Percentiles rank a stretch among this genome's conserved stretches.
These are phyloP conservation scores for Fusarium sp. DNA, from an alignment of 2,329 filamentous ascomycete species.

Conservation along the genomic window DNA sequence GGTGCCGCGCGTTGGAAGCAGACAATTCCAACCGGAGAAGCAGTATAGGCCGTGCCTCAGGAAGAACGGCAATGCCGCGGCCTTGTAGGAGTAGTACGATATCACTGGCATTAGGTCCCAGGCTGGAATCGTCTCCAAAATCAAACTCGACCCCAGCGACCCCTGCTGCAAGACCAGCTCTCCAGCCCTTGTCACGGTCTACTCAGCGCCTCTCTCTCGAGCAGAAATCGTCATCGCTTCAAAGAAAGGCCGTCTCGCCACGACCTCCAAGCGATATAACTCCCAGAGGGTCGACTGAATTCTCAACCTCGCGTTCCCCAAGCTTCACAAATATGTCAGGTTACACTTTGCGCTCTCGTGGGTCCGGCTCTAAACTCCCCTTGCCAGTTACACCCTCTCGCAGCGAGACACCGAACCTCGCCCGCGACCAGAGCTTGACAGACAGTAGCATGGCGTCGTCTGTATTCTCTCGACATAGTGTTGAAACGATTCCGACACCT, in stretches of 20 bases:
- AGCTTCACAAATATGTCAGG: constrained; percentile 47
- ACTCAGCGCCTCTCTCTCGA: constrained; percentile 33
- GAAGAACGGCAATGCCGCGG: constrained; percentile 37
- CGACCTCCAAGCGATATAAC: constrained; percentile 22
- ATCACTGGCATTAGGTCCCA: constrained; percentile 27
- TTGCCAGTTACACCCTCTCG: constrained; percentile 56
- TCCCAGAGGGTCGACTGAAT: constrained; percentile 26
- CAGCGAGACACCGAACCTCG: constrained; percentile 53
- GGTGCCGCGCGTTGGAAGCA: constrained; percentile 50
- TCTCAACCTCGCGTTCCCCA: constrained; percentile 44
- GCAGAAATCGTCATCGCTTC: constrained; percentile 17
- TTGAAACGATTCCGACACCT: constrained; percentile 53
- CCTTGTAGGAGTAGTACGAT: constrained; percentile 35
- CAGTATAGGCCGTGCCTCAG: constrained; percentile 32
- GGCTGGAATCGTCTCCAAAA: constrained; percentile 42
- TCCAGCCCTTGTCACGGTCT: constrained; percentile 38
- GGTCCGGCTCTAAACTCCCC: constrained; percentile 57
- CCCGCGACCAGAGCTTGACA: constrained; percentile 56
- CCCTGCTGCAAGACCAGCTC: constrained; percentile 37
- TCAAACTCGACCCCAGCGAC: constrained; percentile 45
- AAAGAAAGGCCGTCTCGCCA: constrained; percentile 25
- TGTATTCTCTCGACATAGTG: constrained; percentile 55
- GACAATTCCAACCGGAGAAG: constrained; percentile 43
- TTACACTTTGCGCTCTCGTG: constrained; percentile 52
- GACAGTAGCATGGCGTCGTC: constrained; percentile 61